phyloP scores from a whole-genome alignment of 1,284 basidiomycete genomes.

The Cutaneotrichosporon cavernicola region DNA sequence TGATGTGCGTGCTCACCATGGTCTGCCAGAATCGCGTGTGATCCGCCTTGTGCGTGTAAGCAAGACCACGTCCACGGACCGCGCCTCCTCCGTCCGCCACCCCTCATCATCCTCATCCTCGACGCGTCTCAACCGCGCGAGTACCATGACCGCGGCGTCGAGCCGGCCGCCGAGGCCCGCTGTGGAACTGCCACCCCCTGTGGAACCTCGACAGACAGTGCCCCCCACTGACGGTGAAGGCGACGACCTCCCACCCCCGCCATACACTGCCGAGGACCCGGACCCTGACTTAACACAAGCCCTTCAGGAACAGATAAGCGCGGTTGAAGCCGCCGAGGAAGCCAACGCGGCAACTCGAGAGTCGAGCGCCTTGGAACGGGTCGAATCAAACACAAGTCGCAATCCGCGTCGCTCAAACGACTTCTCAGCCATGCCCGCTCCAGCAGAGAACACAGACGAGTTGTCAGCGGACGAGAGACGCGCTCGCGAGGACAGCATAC shows the following conservation, averaged over 20 bases:
- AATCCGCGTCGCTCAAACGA: constrained; percentile 14
- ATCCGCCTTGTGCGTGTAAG: neutral
- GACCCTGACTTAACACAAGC: constrained; percentile 45
- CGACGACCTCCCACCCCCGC: constrained; percentile 44
- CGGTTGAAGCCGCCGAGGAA: constrained; percentile 13
- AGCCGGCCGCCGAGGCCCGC: neutral
- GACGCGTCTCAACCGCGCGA: neutral
- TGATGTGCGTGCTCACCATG: constrained; percentile 20
- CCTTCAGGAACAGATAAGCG: constrained; percentile 40
- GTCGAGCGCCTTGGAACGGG: neutral
- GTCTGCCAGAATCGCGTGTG: constrained; percentile 10
- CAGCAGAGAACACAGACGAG: neutral
- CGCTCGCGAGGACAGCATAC: constrained; percentile 44
- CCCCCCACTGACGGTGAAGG: neutral
- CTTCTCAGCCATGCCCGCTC: constrained; percentile 14
- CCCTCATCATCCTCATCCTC: neutral
- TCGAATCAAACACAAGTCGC: neutral
- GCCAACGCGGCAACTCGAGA: constrained; percentile 1
- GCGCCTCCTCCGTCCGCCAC: neutral
- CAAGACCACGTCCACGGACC: neutral
- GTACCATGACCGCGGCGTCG: neutral
- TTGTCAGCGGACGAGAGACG: constrained; percentile 28
- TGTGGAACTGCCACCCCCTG: neutral
- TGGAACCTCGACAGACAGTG: neutral
- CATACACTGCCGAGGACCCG: constrained; percentile 45